phyloP scores from a whole-genome alignment of 768 basidiomycete genomes.

The Symmetrospora coprosmae region DNA sequence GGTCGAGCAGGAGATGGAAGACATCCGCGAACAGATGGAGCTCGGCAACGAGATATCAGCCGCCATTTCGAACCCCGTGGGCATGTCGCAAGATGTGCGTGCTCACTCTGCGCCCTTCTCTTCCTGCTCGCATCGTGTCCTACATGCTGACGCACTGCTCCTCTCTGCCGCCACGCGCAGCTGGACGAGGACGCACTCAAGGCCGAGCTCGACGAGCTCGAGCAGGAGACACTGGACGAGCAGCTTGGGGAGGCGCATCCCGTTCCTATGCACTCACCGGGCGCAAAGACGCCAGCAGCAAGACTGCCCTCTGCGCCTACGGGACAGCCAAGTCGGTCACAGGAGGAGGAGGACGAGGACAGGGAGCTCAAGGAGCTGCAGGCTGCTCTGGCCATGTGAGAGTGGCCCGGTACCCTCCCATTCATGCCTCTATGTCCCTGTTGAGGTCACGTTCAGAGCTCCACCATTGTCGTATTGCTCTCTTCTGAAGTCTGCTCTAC shows the following conservation, averaged over 20 bases:
- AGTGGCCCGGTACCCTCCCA: neutral
- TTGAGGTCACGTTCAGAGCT: too few relatives aligned
- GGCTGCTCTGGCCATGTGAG: conserved; percentile 23
- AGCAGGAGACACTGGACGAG: conserved; percentile 75
- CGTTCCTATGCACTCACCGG: conserved; percentile 72
- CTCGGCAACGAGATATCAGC: conserved; percentile 84
- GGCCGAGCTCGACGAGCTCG: conserved; percentile 67
- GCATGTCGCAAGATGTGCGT: conserved; percentile 58
- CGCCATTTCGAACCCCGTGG: conserved; percentile 61
- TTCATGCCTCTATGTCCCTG: too few relatives aligned
- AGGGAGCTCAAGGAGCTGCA: conserved; percentile 23
- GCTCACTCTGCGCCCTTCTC: neutral
- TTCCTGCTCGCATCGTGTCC: conserved; percentile 1
- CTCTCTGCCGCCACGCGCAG: neutral
- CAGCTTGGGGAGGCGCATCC: conserved; percentile 72
- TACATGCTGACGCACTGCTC: neutral
- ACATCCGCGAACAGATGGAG: conserved; percentile 77
- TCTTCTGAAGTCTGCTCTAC: too few relatives aligned
- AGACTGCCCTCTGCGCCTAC: neutral
- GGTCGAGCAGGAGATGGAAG: conserved; percentile 77
- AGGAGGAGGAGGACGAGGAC: conserved; percentile 27
- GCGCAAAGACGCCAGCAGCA: conserved; percentile 36
- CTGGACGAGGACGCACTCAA: conserved; percentile 56
- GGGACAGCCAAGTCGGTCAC: neutral
- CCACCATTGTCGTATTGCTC: too few relatives aligned